Base-by-base conservation (phyloP, 2,329 filamentous ascomycete genomes). In the Nannizzia gypsea region DNA sequence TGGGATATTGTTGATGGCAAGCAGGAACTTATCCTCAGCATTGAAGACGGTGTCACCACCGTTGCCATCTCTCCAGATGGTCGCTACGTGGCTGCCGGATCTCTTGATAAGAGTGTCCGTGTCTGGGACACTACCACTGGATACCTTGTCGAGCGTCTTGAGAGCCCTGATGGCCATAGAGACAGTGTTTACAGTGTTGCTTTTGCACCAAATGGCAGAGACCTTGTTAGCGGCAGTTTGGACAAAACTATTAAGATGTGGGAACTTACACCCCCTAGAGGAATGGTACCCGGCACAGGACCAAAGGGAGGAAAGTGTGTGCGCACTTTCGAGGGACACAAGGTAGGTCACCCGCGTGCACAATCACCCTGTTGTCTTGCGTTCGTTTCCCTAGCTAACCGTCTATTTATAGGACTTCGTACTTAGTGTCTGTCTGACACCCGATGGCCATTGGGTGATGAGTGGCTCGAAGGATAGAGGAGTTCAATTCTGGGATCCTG, bases 231-330 rank as follows among this genome's bases (percentile, higher is more conserved):
- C 68, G 93, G 93, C 64, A 95, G 88, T 80, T 78, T 97, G 67
- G 93, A 99, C 73, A 95, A 95, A 80, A 97, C 92, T 0, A 97
- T 97, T 80, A 96, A 96, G 80, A 95, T 97, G 87, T 99, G 93
- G 91, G 91, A 96, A 78, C 81, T 99, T 57, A 86, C 83, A 59
- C 83, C 87, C 22, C 83, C 86, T 50, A 83, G 88, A 66, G 80
- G 80, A 66, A 82, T 85, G 67, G 81, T 85, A 61, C 80, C 83
- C 54, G 83, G 82, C 69, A 80, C 83, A 50, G 83, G 81, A 34
- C 81, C 86, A 6, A 95, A 93, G 78, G 87, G 88, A 38, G 92
- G 93, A 67, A 90, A 95, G 73, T 97, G 93, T 72, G 86, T 96
- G 68, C 90, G 91, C 78, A 97, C 92, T 0, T 99, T 97, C 68